Evolutionary conservation across 1,284 basidiomycete genomes (phyloP), one percentile per base, ranked within the genome.

Genomic region (Cryptococcus maquisensis): DNA sequence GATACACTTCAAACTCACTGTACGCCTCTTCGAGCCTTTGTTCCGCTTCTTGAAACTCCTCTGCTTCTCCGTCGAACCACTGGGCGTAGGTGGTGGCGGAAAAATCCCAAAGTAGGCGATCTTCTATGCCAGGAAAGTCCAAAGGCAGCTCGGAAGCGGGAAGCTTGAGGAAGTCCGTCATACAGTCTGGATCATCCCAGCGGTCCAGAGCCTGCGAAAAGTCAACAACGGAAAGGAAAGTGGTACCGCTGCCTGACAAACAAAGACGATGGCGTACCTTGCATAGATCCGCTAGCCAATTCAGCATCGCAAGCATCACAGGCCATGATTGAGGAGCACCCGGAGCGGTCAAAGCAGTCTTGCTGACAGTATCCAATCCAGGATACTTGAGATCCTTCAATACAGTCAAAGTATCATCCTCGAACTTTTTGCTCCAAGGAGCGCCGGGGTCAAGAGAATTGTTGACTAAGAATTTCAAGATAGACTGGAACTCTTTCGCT

Each of bases 321-420:
- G 88, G 88, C 92, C 90, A 94, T 16, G 86, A 84, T 71, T 88
- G 86, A 77, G 86, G 85, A 55, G 85, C 86, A 0, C 88, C 90
- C 0, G 90, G 87, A 1, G 90, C 86, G 3, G 84, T 84, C n/a
- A 95, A 74, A 80, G 86, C 88, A 56, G 88, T 91, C 49, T 84
- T 83, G 62, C 90, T 86, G 7, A 93, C 80, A 51, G 82, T 79
- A 48, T 85, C 81, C 7, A 84, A 79, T 55, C 83, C 87, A 0
- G 90, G 89, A 72, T 94, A 95, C 58, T 81, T 80, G 49, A 90
- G 74, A 8, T 85, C 83, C 66, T 83, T 86, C 52, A 95, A 70
- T 15, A 88, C 79, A 8, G 81, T 81, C 3, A 64, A 51, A 65
- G 89, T 86, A 61, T 92, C 87, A 43, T 92, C 89, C 61, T 93